Conservation (phyloP, 768 basidiomycete genomes). For the Trametes maxima region DNA sequence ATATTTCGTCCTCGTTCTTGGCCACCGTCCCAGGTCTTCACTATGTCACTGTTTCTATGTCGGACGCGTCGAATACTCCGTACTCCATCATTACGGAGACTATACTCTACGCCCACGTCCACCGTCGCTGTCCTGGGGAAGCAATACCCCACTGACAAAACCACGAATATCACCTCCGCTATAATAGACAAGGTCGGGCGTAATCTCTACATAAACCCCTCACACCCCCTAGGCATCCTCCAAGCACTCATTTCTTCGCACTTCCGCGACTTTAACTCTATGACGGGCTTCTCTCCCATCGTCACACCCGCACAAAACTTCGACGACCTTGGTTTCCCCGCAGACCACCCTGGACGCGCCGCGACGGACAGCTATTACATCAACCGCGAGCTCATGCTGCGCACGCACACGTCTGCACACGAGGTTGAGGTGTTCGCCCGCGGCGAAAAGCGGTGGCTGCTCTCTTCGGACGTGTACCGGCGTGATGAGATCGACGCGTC, state of each 20-base stretch:
- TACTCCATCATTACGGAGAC: conserved; percentile 4
- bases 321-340: conserved; percentile 92
- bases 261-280: conserved; percentile 71
- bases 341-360: conserved; percentile 90
- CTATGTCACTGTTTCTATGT: conserved; percentile 10
- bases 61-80: conserved; percentile 6
- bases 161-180: conserved; percentile 83
- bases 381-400: conserved; percentile 87
- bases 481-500: conserved; percentile 97
- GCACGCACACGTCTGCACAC: conserved; percentile 98
- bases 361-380: conserved; percentile 95
- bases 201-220: conserved; percentile 71
- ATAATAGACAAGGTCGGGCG: conserved; percentile 82
- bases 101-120: conserved; percentile 14
- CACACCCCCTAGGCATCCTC: conserved; percentile 87
- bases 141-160: conserved; percentile 72
- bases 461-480: conserved; percentile 96
- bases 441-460: conserved; percentile 81
- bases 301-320: conserved; percentile 93
- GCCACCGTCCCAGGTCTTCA: neutral
- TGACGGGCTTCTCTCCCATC: conserved; percentile 82
- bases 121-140: conserved; percentile 38
- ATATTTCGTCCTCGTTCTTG: neutral
- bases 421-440: conserved; percentile 88
- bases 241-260: conserved; percentile 83